Base-by-base conservation (phyloP, 2,329 filamentous ascomycete genomes). In the Epichloe festucae region DNA sequence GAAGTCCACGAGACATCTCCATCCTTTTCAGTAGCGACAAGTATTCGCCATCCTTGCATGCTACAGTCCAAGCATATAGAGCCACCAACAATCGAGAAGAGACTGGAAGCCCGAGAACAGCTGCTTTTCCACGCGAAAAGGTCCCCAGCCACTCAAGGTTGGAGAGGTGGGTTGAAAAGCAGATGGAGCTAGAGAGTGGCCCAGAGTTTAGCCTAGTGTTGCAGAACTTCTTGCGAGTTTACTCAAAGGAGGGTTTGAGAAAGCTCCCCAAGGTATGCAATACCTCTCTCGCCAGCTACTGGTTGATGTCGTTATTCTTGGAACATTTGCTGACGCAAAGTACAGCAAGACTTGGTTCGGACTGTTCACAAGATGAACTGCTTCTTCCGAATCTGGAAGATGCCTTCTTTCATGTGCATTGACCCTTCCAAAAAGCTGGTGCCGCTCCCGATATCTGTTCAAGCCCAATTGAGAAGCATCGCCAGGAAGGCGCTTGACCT, bases 311-410 rank as follows among this genome's bases (percentile, higher is more conserved):
- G n/a, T 41, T 41, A 2, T 48, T 39, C 8, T 21, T 12, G 12
- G 5, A 23, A 5, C 4, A 7, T 7, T 11, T 23, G 14, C 56
- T 64, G 55, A 64, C 54, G 46, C 8, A 21, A n/a, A 50, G n/a
- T 23, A 43, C 57, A 74, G 71, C 64, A 69, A 54, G 62, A 66
- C 31, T 64, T 75, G 31, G 67, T 74, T 15, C 62, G 59, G 45
- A 69, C 70, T 54, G 70, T 75, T 39, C 69, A 73, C 54, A 65
- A 65, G 48, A 68, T 76, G 64, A 71, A 70, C 55, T 74, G 71
- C 61, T 71, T 75, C 65, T 76, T 74, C 60, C 69, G 65, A 54
- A 73, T 76, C 55, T 76, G 70, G 72, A 70, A 68, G 52, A 68
- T 70, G 17, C 61, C 64, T 6, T 63, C 63, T 1, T 74, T 76